Conservation (phyloP, 495 filamentous ascomycete species). For the Cercophora scortea region DNA sequence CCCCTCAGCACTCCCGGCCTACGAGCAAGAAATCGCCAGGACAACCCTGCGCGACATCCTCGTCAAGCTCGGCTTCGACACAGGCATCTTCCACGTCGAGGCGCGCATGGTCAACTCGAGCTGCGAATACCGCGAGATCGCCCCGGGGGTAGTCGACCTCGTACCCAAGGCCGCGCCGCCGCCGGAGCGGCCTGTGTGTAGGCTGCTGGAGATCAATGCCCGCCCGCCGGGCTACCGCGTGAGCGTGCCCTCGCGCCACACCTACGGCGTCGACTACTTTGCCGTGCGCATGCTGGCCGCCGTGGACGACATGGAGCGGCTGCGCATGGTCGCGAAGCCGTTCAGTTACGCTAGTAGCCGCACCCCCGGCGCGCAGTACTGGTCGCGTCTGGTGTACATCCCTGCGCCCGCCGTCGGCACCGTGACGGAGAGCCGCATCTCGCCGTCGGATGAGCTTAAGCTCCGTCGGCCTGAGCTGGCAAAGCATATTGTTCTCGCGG, state of each 20-base stretch:
- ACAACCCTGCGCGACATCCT: constrained; percentile 23
- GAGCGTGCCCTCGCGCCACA: constrained; percentile 14
- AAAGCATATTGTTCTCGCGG: constrained; percentile 10
- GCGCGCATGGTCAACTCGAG: constrained; percentile 26
- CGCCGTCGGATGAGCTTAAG: constrained; percentile 21
- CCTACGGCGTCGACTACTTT: constrained; percentile 37
- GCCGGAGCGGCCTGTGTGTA: constrained; percentile 10
- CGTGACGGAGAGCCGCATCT: constrained; percentile 5
- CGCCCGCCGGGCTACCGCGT: constrained; percentile 27
- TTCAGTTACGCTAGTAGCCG: constrained; percentile 10
- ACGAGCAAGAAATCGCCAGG: constrained; percentile 23
- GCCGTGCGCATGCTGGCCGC: constrained; percentile 26
- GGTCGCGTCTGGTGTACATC: constrained; percentile 22
- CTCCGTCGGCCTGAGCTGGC: constrained; percentile 14
- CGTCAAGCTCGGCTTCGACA: constrained; percentile 25
- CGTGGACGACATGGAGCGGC: constrained; percentile 16
- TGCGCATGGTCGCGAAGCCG: constrained; percentile 15
- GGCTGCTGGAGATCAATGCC: constrained; percentile 33
- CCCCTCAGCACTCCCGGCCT: constrained; percentile 29
- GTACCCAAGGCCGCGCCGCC: neutral
- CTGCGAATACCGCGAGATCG: constrained; percentile 13
- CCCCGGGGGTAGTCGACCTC: constrained; percentile 11
- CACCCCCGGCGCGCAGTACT: constrained; percentile 15
- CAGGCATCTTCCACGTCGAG: constrained; percentile 24
- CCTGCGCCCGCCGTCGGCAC: constrained; percentile 15